Base-by-base conservation (phyloP, 768 basidiomycete species). In the Phlebiopsis flavidoalba region DNA sequence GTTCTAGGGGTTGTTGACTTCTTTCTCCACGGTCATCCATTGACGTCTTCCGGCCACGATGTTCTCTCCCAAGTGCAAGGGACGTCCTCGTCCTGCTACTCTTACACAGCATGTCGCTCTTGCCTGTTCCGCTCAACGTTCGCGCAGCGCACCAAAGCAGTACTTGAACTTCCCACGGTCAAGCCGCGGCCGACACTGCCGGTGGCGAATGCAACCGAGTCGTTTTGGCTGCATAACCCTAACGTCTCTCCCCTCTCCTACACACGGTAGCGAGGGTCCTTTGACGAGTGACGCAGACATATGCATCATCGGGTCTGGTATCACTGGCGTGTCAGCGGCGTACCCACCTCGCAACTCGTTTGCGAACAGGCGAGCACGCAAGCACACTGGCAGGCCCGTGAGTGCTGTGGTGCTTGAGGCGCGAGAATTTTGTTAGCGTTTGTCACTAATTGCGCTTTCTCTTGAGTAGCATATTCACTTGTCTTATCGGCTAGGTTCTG, bases 221-320 rank as follows among this genome's bases (percentile, higher is more conserved):
- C 92, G 0, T 89, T 89, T 70, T 93, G 92, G 91, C 76, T 83
- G 35, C 46, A n/a, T 5, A 72, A 86, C 31, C 79, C 89, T 90
- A 78, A 76, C 21, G 86, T 80, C 0, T 91, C 89, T 67, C 89
- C n/a, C 89, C 0, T 74, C 91, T 0, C 88, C 86, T 0, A 75
- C 72, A 2, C 80, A 83, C 58, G 92, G 91, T 0, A 91, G 89
- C 66, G 72, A 74, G 7, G 88, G 87, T 0, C 62, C 71, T 1
- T 70, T 93, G n/a, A 83, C 83, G 0, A 51, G 67, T 0, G 81
- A 84, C 54, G 84, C 85, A 2, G 91, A 93, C 66, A 74, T 93
- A 8, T 89, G 85, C 63, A 85, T 93, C 64, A 84, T 94, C 47
- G 92, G 92, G 6, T 84, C 87, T 33, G 91, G 91, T 0, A 86